These are phyloP conservation scores for Malus orientalis DNA, from an alignment of 306 rosid species.

Conservation along the genomic window DNA sequence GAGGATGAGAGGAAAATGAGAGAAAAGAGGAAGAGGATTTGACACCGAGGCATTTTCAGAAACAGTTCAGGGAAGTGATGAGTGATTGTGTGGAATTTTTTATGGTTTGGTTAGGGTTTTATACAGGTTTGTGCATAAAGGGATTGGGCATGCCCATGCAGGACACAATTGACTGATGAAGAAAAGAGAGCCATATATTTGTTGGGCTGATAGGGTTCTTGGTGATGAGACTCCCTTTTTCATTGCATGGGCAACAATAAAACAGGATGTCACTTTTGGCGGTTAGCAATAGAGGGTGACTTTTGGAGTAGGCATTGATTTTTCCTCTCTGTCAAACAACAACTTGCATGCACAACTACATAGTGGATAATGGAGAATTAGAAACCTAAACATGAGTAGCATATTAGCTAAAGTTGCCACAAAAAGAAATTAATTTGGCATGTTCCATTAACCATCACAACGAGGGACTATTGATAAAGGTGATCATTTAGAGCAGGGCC, in stretches of 20 bases:
- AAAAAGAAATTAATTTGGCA: not conserved
- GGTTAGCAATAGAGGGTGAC: not conserved
- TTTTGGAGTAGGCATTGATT: not conserved
- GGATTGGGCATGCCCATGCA: constrained; percentile 1
- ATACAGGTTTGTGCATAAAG: not conserved
- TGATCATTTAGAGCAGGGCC: not conserved
- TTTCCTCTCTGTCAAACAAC: not conserved
- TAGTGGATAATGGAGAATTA: not conserved
- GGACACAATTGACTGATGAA: constrained; percentile 18
- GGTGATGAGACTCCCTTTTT: not conserved
- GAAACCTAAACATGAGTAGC: not conserved
- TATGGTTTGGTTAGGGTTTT: not conserved
- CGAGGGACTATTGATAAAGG: not conserved
- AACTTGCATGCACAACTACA: not conserved
- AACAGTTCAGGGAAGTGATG: not conserved
- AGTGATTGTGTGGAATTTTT: not conserved
- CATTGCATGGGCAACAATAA: not conserved
- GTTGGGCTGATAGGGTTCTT: not conserved
- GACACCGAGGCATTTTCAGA: constrained; percentile 31
- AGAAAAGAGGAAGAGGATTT: constrained; percentile 33
- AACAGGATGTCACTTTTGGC: not conserved
- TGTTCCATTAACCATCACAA: not conserved
- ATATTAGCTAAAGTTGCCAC: not conserved
- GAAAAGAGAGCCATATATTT: constrained; percentile 17
- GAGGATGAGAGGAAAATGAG: constrained; percentile 39